Conservation (phyloP, 257 asterid species). For the Jasminum sambac region DNA sequence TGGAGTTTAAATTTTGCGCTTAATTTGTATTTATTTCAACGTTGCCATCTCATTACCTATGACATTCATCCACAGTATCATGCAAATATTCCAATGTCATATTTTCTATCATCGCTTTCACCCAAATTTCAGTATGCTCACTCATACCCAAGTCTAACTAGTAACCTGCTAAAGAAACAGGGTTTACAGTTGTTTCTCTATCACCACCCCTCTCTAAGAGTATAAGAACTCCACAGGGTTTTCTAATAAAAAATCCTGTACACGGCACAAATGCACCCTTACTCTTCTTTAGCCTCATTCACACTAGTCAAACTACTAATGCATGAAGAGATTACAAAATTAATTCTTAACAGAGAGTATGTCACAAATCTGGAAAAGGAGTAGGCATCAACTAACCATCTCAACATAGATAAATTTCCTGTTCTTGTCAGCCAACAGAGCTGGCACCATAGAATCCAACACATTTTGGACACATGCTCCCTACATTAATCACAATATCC, state of each 20-base stretch:
- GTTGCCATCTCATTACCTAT: neutral
- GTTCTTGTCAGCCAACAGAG: conserved; percentile 39
- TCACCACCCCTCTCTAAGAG: too few species aligned
- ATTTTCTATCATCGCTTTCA: too few species aligned
- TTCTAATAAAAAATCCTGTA: too few species aligned
- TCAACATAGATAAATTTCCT: conserved; percentile 35
- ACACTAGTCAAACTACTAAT: too few species aligned
- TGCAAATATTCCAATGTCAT: neutral
- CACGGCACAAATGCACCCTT: too few species aligned
- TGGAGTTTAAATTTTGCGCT: neutral
- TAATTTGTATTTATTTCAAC: neutral
- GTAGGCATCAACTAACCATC: conserved; percentile 19
- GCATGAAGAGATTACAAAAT: too few species aligned
- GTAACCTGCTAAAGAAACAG: too few species aligned
- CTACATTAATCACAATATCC: conserved; percentile 12
- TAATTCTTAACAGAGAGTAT: neutral
- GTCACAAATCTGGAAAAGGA: neutral
- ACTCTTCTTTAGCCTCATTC: too few species aligned
- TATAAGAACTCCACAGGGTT: too few species aligned
- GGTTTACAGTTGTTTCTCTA: too few species aligned
- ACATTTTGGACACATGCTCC: conserved; percentile 42
- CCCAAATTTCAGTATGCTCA: too few species aligned
- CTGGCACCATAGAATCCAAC: conserved; percentile 38
- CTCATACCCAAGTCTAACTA: too few species aligned
- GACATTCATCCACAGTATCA: neutral